Evolutionary conservation across 2,329 filamentous ascomycete species (phyloP).

Genomic region (Penicillium sp.): DNA sequence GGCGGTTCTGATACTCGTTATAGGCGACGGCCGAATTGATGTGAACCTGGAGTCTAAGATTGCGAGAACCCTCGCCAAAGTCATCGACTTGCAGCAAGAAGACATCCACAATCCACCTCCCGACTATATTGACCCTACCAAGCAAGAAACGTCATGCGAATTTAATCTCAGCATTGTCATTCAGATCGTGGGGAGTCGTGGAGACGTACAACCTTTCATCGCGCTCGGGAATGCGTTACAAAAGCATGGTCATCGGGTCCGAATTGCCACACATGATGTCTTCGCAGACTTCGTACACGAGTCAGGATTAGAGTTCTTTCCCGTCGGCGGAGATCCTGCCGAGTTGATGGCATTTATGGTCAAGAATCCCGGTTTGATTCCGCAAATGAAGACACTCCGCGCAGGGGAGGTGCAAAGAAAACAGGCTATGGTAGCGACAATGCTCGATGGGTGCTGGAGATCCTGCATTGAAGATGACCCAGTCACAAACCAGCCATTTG

Average conservation of each 20-base stretch:
- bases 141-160: background rate
- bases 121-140: slow-evolving; percentile 24
- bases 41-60: slow-evolving; percentile 23
- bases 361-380: slow-evolving; percentile 46
- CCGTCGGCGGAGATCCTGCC: slow-evolving; percentile 56
- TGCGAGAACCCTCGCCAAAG: slow-evolving; percentile 21
- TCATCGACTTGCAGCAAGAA: slow-evolving; percentile 20
- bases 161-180: slow-evolving; percentile 49
- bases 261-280: slow-evolving; percentile 55
- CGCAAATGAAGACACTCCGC: slow-evolving; percentile 34
- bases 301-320: slow-evolving; percentile 56
- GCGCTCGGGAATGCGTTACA: slow-evolving; percentile 53
- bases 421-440: slow-evolving; percentile 34
- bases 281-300: slow-evolving; percentile 54
- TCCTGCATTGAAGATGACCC: slow-evolving; percentile 38
- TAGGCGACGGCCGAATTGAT: slow-evolving; percentile 22
- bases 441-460: slow-evolving; percentile 40
- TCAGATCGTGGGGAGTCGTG: slow-evolving; percentile 56
- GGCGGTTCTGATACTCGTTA: background rate
- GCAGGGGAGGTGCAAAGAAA: slow-evolving; percentile 34
- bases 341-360: slow-evolving; percentile 53
- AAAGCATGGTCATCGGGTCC: slow-evolving; percentile 53
- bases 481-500: slow-evolving; percentile 40
- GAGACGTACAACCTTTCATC: slow-evolving; percentile 60
- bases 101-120: slow-evolving; percentile 15